A percentile compares a stretch with the other conserved stretches of the same genome.
Evolutionary conservation across 1,139 yeast genomes (phyloP).

Genomic region (Pichia sp.): DNA sequence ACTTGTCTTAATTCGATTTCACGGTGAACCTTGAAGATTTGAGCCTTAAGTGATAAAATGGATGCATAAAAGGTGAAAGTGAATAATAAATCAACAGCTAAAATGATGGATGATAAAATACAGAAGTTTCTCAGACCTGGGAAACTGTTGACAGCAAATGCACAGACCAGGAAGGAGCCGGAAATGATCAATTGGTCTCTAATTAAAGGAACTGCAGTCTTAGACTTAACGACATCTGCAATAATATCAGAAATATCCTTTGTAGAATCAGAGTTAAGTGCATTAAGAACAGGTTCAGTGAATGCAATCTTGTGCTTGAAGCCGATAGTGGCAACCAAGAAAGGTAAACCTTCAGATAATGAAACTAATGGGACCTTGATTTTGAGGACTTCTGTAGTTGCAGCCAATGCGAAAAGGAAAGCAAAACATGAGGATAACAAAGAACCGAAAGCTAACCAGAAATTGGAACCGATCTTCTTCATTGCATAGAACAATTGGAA

Average conservation of each 20-base stretch:
- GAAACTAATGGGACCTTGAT: slow-evolving; percentile 68
- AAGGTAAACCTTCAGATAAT: slow-evolving; percentile 90
- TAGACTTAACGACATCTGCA: slow-evolving; percentile 60
- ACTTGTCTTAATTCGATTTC: slow-evolving; percentile 79
- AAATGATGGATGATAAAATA: slow-evolving; percentile 68
- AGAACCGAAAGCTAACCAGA: slow-evolving; percentile 88
- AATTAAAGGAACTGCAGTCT: slow-evolving; percentile 61
- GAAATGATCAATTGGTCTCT: slow-evolving; percentile 81
- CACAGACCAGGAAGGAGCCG: slow-evolving; percentile 65
- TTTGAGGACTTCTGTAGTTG: slow-evolving; percentile 54
- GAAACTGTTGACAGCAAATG: slow-evolving; percentile 68
- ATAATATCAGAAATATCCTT: slow-evolving; percentile 47
- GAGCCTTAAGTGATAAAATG: slow-evolving; percentile 83
- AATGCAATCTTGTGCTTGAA: slow-evolving; percentile 84
- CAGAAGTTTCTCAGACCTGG: slow-evolving; percentile 85
- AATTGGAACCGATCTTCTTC: slow-evolving; percentile 78
- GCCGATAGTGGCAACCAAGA: slow-evolving; percentile 89
- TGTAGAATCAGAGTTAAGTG: slow-evolving; percentile 37
- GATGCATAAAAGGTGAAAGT: slow-evolving; percentile 86
- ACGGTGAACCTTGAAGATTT: slow-evolving; percentile 84
- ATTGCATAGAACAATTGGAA: slow-evolving; percentile 76
- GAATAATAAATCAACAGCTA: slow-evolving; percentile 70
- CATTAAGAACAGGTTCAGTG: slow-evolving; percentile 60
- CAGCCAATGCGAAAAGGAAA: slow-evolving; percentile 76
- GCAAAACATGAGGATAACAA: slow-evolving; percentile 83